phyloP scores from a whole-genome alignment of 2,329 filamentous ascomycete genomes.

The Diaporthe citriasiana region DNA sequence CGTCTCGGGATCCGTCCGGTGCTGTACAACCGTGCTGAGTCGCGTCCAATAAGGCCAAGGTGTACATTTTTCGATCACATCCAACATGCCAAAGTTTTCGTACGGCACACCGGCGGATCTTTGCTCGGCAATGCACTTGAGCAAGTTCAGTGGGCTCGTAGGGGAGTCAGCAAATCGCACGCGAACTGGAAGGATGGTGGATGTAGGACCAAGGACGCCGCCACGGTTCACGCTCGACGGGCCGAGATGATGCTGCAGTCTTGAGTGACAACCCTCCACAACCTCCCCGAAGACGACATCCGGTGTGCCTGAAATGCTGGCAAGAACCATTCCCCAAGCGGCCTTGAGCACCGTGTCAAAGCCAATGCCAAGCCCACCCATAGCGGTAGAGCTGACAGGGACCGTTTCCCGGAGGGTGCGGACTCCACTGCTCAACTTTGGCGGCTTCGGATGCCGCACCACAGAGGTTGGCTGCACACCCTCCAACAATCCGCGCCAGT shows the following conservation, averaged over 20 bases:
- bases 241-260: slow-evolving; percentile 48
- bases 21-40: slow-evolving; percentile 69
- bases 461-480: slow-evolving; percentile 63
- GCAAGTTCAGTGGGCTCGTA: slow-evolving; percentile 63
- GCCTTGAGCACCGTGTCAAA: slow-evolving; percentile 69
- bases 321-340: slow-evolving; percentile 70
- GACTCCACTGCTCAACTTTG: slow-evolving; percentile 54
- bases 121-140: slow-evolving; percentile 64
- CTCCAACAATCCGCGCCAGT: slow-evolving; percentile 55
- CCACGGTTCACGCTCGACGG: slow-evolving; percentile 68
- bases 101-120: slow-evolving; percentile 61
- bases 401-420: slow-evolving; percentile 58
- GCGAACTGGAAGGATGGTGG: slow-evolving; percentile 64
- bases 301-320: slow-evolving; percentile 60
- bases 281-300: slow-evolving; percentile 72
- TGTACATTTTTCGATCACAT: slow-evolving; percentile 68
- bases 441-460: slow-evolving; percentile 58
- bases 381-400: slow-evolving; percentile 56
- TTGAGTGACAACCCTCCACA: slow-evolving; percentile 62
- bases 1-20: slow-evolving; percentile 58
- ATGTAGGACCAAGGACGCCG: slow-evolving; percentile 62
- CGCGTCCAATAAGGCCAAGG: slow-evolving; percentile 67
- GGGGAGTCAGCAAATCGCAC: slow-evolving; percentile 60
- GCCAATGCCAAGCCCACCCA: slow-evolving; percentile 57
- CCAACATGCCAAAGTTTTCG: slow-evolving; percentile 65